Percentiles rank a stretch among this genome's conserved stretches.
phyloP scores from a whole-genome alignment of 2,329 filamentous ascomycete species.

The Trichoderma sp. region DNA sequence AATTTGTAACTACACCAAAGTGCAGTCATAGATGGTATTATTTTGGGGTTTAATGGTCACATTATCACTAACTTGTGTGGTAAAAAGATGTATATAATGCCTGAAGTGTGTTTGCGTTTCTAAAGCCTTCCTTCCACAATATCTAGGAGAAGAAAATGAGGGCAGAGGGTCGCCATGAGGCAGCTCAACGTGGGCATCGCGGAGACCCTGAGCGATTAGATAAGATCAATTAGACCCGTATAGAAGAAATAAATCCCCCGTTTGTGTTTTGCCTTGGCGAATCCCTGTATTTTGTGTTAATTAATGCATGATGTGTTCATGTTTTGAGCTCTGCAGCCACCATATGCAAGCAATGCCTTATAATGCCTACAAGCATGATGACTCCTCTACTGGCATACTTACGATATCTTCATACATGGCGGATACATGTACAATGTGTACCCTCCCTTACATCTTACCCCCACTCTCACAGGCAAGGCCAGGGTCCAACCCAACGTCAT shows the following conservation, averaged over 20 bases:
- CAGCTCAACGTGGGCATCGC: background rate
- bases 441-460: background rate
- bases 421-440: background rate
- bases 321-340: background rate
- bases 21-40: background rate
- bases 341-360: conserved; percentile 1
- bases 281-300: background rate
- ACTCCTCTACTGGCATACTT: background rate
- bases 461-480: background rate
- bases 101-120: rapidly evolving
- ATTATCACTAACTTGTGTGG: background rate
- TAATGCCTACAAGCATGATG: background rate
- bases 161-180: background rate
- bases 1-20: background rate
- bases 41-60: background rate
- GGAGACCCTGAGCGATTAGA: conserved; percentile 15
- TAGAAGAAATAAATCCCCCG: background rate
- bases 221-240: background rate
- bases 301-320: background rate
- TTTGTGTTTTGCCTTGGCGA: background rate
- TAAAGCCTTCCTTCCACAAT: background rate
- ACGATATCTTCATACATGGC: background rate
- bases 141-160: background rate
- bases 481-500: background rate
- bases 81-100: background rate